Evolutionary conservation across 352 stramenopile genomes (phyloP), one percentile per base, ranked within the genome.

Genomic region (Phytophthora syringae): DNA sequence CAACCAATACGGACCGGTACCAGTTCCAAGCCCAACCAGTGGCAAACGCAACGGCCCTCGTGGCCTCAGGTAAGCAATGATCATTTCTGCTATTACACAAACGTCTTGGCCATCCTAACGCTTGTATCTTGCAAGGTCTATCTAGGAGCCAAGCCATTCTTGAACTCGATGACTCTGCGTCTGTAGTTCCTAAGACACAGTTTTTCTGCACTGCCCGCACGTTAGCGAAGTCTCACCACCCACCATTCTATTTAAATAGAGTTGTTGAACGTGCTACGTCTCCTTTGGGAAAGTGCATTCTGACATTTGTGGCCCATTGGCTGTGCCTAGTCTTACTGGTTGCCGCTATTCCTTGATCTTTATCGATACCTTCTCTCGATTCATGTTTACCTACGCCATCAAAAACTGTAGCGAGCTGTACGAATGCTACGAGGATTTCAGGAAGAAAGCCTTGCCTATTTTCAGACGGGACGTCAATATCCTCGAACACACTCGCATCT

Each of bases 151-250:
- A 43, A 60, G 39, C 39, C 27, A 44, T 43, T 48, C 9, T n/a
- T 21, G 57, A 48, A 58, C 37, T n/a, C n/a, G n/a, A n/a, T n/a
- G n/a, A n/a, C n/a, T n/a, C n/a, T n/a, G n/a, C n/a, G n/a, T n/a
- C n/a, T 52, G 10, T 54, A 40, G 27, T 32, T 16, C 22, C 7
- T 30, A n/a, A 40, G 5, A 22, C 32, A 43, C 15, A 51, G 2
- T 64, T 67, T 24, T 59, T 62, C 32, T 72, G 58, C 22, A 24
- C 32, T n/a, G 42, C 57, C 7, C 60, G 64, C 43, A 54, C 21
- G 39, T 57, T 72, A 60, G 64, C 58, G 39, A 73, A 69, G 54
- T 73, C 57, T 9, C 52, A 69, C 28, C 59, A 53, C 54, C 16
- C 40, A 15, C 40, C 60, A 21, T 70, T 63, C 32, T 40, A 64